phyloP scores from a whole-genome alignment of 305 asterid species.

The Fraxinus platypoda region DNA sequence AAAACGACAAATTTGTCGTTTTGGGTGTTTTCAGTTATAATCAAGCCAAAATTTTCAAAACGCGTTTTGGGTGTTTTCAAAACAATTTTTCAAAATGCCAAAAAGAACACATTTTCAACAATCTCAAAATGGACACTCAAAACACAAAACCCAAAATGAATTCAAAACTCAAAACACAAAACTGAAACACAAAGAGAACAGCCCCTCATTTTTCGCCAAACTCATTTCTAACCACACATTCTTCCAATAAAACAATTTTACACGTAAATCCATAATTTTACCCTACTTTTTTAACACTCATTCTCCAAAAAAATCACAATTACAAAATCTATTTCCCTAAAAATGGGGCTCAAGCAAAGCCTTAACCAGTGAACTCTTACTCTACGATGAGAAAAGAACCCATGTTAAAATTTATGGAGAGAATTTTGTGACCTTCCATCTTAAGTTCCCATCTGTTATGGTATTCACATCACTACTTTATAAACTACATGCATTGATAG shows the following conservation, averaged over 20 bases:
- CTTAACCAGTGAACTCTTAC: background rate
- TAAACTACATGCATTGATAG: background rate
- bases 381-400: background rate
- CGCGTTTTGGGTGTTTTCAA: no score
- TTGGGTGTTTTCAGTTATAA: no score
- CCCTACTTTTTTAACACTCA: background rate
- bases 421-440: background rate
- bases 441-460: background rate
- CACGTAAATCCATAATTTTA: background rate
- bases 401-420: background rate
- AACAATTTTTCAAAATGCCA: no score
- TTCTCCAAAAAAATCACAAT: background rate
- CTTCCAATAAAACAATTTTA: background rate
- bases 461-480: background rate
- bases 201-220: background rate
- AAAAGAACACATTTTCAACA: no score
- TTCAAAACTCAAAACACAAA: no score
- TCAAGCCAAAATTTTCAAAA: no score
- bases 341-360: background rate
- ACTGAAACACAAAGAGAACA: no score
- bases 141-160: no score
- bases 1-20: no score
- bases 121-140: no score
- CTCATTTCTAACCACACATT: background rate
- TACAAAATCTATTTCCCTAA: background rate